Base-by-base conservation (phyloP, 2,329 filamentous ascomycete species). In the Alternaria sp. region DNA sequence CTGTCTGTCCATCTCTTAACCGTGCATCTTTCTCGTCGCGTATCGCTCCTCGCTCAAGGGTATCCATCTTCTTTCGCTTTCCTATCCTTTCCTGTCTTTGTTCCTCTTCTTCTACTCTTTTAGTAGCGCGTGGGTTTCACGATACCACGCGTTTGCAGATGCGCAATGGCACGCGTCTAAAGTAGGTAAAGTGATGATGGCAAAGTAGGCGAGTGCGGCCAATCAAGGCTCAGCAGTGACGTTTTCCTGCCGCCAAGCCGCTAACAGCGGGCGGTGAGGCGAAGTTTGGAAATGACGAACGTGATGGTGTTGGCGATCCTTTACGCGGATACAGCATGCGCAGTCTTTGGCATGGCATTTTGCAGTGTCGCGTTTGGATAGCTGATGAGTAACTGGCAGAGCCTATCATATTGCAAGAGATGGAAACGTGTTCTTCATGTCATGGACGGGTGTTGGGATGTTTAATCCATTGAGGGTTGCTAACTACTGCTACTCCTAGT, bases 21-120 rank as follows among this genome's bases (percentile, higher is more conserved):
- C 10, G 45, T 28, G 30, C 30, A 10, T 52, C 23, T n/a, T 26
- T 59, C 13, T 56, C 44, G 23, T 19, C 57, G 36, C 36, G 36
- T 5, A 64, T 66, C n/a, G 57, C 61, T 13, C 66, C 50, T 12
- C 62, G 60, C 57, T 71, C 69, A 45, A 66, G n/a, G 11, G 64
- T 69, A 26, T 70, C 50, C 71, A 72, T 60, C 17, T 46, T 19
- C 44, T 17, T 23, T 17, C 4, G 17, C 11, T 46, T 45, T 32
- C 15, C 15, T 25, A 45, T 30, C 13, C 15, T 54, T 44, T 13
- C 10, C 7, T 47, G 9, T 47, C 9, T n/a, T 23, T 15, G 3
- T 17, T 6, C 15, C 2, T 47, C 21, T 46, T 15, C n/a, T 46
- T 46, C 12, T 21, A 5, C 12, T 25, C 15, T 15, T 25, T 36